Evolutionary conservation across 805 yeast species (phyloP).

Genomic region (Spathaspora sp.): DNA sequence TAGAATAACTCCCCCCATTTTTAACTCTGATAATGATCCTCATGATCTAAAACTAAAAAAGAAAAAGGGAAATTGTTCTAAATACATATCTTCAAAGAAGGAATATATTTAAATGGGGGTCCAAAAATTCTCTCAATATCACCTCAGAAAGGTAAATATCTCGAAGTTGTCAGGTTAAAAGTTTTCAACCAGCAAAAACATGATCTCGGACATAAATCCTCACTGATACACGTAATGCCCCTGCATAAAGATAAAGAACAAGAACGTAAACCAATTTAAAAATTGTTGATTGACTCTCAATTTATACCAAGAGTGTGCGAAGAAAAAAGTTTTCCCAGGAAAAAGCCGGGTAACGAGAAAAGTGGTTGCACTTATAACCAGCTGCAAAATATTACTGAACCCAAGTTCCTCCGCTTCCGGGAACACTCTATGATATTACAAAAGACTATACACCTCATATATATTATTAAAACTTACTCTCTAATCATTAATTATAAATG

Average conservation of each 20-base stretch:
- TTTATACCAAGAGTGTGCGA: not conserved
- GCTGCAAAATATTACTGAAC: too few species aligned
- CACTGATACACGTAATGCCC: slow-evolving; percentile 99
- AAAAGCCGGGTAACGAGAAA: not conserved
- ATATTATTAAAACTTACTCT: not conserved
- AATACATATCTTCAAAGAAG: slow-evolving; percentile 30
- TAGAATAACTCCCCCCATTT: not conserved
- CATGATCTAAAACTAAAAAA: not conserved
- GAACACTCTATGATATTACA: too few species aligned
- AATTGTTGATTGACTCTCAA: slow-evolving; percentile 1
- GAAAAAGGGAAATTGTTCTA: not conserved
- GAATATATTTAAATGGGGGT: slow-evolving; percentile 21
- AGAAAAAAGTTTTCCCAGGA: not conserved
- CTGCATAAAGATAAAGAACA: slow-evolving; percentile 88
- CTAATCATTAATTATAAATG: slow-evolving; percentile 4
- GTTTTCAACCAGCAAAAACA: slow-evolving; percentile 99
- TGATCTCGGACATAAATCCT: slow-evolving; percentile 99
- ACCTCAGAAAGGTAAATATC: slow-evolving; percentile 36
- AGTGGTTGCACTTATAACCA: too few species aligned
- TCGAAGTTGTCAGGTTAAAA: slow-evolving; percentile 90
- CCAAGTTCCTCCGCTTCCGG: too few species aligned
- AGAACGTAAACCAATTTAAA: slow-evolving; percentile 9
- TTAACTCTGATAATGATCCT: not conserved
- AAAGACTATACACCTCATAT: not conserved
- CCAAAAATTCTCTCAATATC: slow-evolving; percentile 76